These are phyloP conservation scores for Thielaviopsis populi DNA, from an alignment of 2,329 filamentous ascomycete genomes.

Conservation along the genomic window DNA sequence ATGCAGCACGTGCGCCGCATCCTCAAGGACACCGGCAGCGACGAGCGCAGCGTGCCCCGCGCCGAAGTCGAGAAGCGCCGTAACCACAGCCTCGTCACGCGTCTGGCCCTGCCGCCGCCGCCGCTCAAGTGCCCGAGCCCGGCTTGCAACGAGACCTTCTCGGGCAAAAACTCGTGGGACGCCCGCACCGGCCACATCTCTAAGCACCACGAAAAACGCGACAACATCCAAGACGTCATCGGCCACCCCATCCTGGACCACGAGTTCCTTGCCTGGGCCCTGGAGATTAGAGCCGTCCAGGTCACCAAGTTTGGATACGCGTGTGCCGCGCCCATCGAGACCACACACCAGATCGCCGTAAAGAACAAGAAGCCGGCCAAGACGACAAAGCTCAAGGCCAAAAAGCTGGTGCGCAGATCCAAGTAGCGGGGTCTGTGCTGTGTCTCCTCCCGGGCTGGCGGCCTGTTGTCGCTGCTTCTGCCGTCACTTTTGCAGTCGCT, in stretches of 20 bases:
- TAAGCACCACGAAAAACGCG: conserved; percentile 52
- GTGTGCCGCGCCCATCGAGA: conserved; percentile 2
- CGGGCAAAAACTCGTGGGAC: conserved; percentile 55
- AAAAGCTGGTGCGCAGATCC: neutral
- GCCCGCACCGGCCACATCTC: conserved; percentile 78
- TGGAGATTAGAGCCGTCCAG: neutral
- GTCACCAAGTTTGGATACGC: neutral
- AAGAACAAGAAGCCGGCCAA: neutral
- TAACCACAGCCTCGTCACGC: conserved; percentile 42
- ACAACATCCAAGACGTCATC: neutral
- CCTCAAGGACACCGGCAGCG: conserved; percentile 36
- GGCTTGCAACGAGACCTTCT: conserved; percentile 46
- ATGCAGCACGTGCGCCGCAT: conserved; percentile 77
- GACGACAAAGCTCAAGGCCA: neutral
- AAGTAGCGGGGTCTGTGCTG: neutral
- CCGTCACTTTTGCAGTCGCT: neutral
- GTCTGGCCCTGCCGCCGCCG: conserved; percentile 41
- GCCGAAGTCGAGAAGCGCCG: conserved; percentile 25
- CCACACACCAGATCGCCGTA: conserved; percentile 7
- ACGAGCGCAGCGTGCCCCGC: conserved; percentile 29
- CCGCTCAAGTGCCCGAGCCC: conserved; percentile 43
- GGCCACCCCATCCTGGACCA: neutral
- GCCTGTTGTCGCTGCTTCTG: neutral
- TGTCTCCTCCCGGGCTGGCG: neutral
- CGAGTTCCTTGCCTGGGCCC: neutral